phyloP scores from a whole-genome alignment of 257 asterid genomes.

The Solanum sitiens region DNA sequence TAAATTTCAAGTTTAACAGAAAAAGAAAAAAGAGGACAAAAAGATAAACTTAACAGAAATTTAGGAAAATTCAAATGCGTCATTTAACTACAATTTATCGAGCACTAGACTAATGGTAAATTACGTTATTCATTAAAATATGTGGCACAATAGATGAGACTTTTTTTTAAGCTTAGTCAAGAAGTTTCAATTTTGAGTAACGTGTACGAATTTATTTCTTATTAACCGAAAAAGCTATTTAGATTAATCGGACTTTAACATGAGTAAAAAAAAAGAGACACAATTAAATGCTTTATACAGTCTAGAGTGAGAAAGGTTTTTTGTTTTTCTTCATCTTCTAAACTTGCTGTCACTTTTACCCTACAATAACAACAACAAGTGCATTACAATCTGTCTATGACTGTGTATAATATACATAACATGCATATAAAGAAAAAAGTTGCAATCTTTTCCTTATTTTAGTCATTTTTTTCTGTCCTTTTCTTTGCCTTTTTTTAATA shows the following conservation, averaged over 20 bases:
- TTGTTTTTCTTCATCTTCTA: not conserved
- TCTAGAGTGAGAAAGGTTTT: not conserved
- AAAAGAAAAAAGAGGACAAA: not conserved
- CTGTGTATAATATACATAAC: not conserved
- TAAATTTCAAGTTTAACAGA: not conserved
- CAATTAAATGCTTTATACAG: not conserved
- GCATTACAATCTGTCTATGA: not conserved
- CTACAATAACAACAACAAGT: not conserved
- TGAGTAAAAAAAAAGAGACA: not conserved
- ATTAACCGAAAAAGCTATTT: not conserved
- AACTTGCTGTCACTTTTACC: not conserved
- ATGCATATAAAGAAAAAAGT: not conserved
- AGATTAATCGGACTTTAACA: not conserved
- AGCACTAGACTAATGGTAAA: not conserved
- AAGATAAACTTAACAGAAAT: not conserved
- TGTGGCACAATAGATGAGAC: fast-evolving
- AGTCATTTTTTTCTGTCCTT: not conserved
- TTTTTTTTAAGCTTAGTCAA: not conserved
- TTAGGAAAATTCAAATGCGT: not conserved
- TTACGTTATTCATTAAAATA: not conserved
- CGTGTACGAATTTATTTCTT: fast-evolving
- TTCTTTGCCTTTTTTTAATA: not conserved
- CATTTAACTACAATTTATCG: not conserved
- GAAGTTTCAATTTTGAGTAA: not conserved
- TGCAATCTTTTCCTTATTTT: not conserved